Base-by-base conservation (phyloP, 495 filamentous ascomycete species). In the Penicillium crystallinum region DNA sequence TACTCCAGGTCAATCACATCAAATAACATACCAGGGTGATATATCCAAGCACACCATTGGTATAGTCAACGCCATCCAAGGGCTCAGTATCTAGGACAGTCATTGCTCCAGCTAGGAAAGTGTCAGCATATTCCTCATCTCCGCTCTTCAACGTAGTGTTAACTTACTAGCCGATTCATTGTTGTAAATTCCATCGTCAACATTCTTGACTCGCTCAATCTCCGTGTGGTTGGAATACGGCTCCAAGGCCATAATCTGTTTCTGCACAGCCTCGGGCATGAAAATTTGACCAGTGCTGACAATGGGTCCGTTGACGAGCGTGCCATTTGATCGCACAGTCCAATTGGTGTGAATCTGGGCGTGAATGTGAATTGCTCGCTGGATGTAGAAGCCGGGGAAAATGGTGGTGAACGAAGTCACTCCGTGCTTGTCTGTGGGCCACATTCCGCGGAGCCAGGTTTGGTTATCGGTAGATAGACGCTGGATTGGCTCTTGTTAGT, bases 171-270 rank as follows among this genome's bases (percentile, higher is more conserved):
- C 19, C 19, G 38, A 40, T 23, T 40, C 38, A 2, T 9, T 22
- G 1, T 1, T 1, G 9, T 11, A 40, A 6, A 22, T 23, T 12
- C 19, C 38, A 14, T 40, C 38, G 10, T 12, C 18, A 23, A 21
- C 18, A 14, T 40, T 40, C 9, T 23, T 10, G 19, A 23, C 10
- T 23, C 38, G 38, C 12, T 40, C 38, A 14, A 40, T 57, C 49
- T 73, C 53, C 10, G 57, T 76, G 64, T 84, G 82, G 31, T 59
- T 74, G 55, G 52, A 73, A 58, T 86, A 84, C 3, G 81, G 81
- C 31, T 68, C 49, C 6, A 69, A 53, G 12, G 65, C 64, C 61
- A 81, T 75, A 54, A 77, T 73, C 21, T 61, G 57, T 45, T 56
- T 18, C 49, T 67, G 58, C 1, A 84, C 67, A 2, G 54, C 49